phyloP scores from a whole-genome alignment of 345 rosid genomes.

The Microthlaspi erraticum region DNA sequence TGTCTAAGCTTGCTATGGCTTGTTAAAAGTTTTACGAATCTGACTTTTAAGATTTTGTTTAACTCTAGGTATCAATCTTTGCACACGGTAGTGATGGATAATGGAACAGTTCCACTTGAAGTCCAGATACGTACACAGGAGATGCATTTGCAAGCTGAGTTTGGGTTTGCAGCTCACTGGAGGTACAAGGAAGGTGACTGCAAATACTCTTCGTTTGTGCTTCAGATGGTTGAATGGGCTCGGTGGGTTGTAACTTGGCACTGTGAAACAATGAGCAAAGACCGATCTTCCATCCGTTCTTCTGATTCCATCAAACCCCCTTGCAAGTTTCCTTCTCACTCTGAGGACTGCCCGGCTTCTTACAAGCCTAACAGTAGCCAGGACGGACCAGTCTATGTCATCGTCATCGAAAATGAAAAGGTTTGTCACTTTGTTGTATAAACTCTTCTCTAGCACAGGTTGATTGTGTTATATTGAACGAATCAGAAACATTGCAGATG shows the following conservation, averaged over 20 bases:
- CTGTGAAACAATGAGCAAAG: slow-evolving; percentile 84
- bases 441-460: not conserved
- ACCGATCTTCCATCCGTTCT: slow-evolving; percentile 52
- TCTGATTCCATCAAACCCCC: slow-evolving; percentile 63
- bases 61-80: slow-evolving; percentile 79
- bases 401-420: slow-evolving; percentile 88
- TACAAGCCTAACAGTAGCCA: slow-evolving; percentile 63
- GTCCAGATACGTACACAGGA: slow-evolving; percentile 91
- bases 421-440: slow-evolving; percentile 63
- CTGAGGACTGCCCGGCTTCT: slow-evolving; percentile 76
- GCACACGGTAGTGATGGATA: slow-evolving; percentile 85
- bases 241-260: slow-evolving; percentile 97
- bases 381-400: slow-evolving; percentile 80
- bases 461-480: slow-evolving; percentile 4
- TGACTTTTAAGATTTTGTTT: slow-evolving; percentile 1
- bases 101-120: slow-evolving; percentile 80
- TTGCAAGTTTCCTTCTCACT: slow-evolving; percentile 81
- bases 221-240: slow-evolving; percentile 99
- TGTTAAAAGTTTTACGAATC: slow-evolving; percentile 9
- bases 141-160: slow-evolving; percentile 97
- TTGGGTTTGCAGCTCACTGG: slow-evolving; percentile 99
- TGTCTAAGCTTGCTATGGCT: slow-evolving; percentile 26
- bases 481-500: slow-evolving; percentile 63
- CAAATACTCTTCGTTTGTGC: slow-evolving; percentile 76
- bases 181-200: slow-evolving; percentile 93